These are phyloP conservation scores for Tricladium varicosporioides DNA, from an alignment of 2,329 filamentous ascomycete genomes.

Conservation along the genomic window DNA sequence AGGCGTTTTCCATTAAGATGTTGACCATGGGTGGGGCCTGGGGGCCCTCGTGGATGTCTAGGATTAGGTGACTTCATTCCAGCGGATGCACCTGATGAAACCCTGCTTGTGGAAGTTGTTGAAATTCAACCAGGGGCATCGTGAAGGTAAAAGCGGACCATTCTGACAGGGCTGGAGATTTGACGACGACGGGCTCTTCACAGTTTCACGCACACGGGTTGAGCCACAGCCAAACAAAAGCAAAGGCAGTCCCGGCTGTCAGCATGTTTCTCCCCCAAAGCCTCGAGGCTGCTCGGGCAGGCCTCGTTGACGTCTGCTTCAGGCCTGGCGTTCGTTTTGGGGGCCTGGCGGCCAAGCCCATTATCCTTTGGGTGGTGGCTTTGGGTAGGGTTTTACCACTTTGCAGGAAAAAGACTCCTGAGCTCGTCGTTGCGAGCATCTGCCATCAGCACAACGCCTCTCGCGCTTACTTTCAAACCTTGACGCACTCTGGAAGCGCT, in stretches of 20 bases:
- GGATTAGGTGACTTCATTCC: constrained; percentile 22
- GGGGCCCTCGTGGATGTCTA: constrained; percentile 24
- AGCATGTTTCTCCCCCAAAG: constrained; percentile 4
- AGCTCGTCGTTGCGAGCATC: too few relatives aligned
- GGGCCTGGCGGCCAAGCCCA: constrained; percentile 7
- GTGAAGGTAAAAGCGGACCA: constrained; percentile 10
- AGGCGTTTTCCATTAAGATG: not conserved
- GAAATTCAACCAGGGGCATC: constrained; percentile 15
- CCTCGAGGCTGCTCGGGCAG: not conserved
- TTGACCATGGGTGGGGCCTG: constrained; percentile 17
- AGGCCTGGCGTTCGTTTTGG: not conserved
- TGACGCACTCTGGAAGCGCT: too few relatives aligned
- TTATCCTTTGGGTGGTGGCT: not conserved
- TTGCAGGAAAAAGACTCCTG: too few relatives aligned
- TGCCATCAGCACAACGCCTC: too few relatives aligned
- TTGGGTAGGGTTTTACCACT: not conserved
- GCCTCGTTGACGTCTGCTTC: not conserved
- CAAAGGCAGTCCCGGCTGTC: constrained; percentile 5
- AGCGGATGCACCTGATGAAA: constrained; percentile 18
- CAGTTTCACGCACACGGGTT: constrained; percentile 16
- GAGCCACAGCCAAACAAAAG: constrained; percentile 12
- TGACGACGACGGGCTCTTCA: constrained; percentile 12
- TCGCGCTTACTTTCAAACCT: too few relatives aligned
- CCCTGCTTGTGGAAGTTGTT: constrained; percentile 21
- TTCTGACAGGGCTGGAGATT: constrained; percentile 22